Conservation (phyloP, 129 eudicot species). For the Escallonia herrerae region DNA sequence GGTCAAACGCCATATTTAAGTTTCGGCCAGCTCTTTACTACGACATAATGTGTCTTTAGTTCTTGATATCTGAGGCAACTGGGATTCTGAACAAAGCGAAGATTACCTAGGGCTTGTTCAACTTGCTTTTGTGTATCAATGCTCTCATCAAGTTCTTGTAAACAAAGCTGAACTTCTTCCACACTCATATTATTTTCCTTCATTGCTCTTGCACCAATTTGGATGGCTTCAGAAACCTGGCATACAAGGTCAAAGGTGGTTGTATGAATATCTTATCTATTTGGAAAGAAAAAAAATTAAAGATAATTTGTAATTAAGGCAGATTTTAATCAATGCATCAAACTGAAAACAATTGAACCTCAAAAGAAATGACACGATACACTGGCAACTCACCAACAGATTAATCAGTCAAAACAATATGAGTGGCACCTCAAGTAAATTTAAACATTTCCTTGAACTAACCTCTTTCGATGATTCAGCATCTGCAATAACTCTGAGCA, state of each 20-base stretch:
- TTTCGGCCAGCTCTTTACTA: no score
- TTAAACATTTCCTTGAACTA: conserved; percentile 4
- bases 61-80: background rate
- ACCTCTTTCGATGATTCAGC: conserved; percentile 84
- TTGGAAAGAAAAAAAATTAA: no score
- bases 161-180: conserved; percentile 62
- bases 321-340: no score
- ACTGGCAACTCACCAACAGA: background rate
- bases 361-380: background rate
- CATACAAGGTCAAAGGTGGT: no score
- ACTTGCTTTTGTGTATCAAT: conserved; percentile 51
- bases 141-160: conserved; percentile 66
- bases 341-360: no score
- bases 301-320: no score
- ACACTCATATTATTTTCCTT: conserved; percentile 49
- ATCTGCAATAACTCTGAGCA: conserved; percentile 59
- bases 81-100: background rate
- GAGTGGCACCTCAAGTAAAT: background rate
- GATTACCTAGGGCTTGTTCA: conserved; percentile 52
- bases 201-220: conserved; percentile 57
- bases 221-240: conserved; percentile 79
- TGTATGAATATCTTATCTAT: no score
- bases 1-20: no score
- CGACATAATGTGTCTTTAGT: background rate
- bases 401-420: background rate